phyloP scores from a whole-genome alignment of 305 asterid genomes.

The Stenogyne calaminthoides region DNA sequence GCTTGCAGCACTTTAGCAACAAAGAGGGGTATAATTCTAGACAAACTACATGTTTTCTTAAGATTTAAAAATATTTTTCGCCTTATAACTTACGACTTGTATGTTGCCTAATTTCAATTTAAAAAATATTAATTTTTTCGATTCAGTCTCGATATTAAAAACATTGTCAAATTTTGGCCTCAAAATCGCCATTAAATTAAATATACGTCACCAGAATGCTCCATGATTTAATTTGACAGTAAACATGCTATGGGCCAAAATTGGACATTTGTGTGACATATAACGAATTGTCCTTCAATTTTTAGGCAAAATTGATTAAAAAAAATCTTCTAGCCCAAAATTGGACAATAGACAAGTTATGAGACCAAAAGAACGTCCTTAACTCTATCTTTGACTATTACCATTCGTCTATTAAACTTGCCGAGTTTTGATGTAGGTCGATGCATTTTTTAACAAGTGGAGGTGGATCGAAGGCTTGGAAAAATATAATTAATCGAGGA shows the following conservation, averaged over 20 bases:
- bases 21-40: slow-evolving; percentile 20
- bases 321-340: too few relatives aligned
- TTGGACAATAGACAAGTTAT: too few relatives aligned
- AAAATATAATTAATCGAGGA: slow-evolving; percentile 28
- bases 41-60: not conserved
- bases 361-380: too few relatives aligned
- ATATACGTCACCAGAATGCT: not conserved
- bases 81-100: not conserved
- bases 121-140: too few relatives aligned
- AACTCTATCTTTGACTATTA: not conserved
- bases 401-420: not conserved
- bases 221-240: not conserved
- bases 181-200: not conserved
- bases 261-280: not conserved
- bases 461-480: slow-evolving; percentile 52
- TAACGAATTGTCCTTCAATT: too few relatives aligned
- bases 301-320: not conserved
- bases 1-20: slow-evolving; percentile 46
- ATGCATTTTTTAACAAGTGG: slow-evolving; percentile 45
- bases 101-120: too few relatives aligned
- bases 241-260: not conserved
- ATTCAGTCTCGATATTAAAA: not conserved
- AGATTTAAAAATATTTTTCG: not conserved
- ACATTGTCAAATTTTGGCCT: too few relatives aligned
- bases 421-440: slow-evolving; percentile 23